Evolutionary conservation across 345 rosid genomes (phyloP).

Genomic region (Corchorus capsularis): DNA sequence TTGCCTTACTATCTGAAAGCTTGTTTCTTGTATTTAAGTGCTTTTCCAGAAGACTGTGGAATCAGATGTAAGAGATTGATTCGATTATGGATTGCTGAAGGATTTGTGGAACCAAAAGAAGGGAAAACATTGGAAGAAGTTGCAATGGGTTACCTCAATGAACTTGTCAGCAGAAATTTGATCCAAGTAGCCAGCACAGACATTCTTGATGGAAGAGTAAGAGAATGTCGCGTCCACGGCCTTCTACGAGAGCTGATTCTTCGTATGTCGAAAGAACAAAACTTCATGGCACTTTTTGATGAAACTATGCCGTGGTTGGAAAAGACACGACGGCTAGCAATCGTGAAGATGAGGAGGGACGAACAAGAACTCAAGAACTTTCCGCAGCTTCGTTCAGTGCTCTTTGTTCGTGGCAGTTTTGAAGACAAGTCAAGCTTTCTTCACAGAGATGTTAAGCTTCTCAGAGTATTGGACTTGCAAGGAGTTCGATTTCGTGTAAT

Average conservation of each 20-base stretch:
- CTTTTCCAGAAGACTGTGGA: conserved; percentile 24
- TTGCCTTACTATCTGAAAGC: conserved; percentile 35
- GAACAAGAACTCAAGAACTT: too few species aligned
- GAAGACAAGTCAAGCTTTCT: too few species aligned
- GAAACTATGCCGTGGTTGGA: background rate
- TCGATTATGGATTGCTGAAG: conserved; percentile 27
- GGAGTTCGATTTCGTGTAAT: too few species aligned
- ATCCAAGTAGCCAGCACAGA: conserved; percentile 10
- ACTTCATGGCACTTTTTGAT: background rate
- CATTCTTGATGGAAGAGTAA: conserved; percentile 21
- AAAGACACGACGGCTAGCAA: background rate
- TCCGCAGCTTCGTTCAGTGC: too few species aligned
- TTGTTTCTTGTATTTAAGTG: conserved; percentile 33
- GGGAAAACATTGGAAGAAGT: conserved; percentile 29
- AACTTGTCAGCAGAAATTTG: conserved; percentile 24
- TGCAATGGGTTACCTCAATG: conserved; percentile 26
- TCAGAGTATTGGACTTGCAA: too few species aligned
- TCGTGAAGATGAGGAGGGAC: too few species aligned
- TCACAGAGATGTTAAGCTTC: too few species aligned
- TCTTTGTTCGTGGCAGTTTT: too few species aligned
- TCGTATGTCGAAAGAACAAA: conserved; percentile 6
- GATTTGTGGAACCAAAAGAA: conserved; percentile 20
- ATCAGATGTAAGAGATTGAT: conserved; percentile 8
- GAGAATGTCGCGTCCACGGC: conserved; percentile 21
- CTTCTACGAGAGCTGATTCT: conserved; percentile 17